A percentile compares a stretch with the other conserved stretches of the same genome.
Evolutionary conservation across 495 filamentous ascomycete species (phyloP).

Genomic region (Penicillium crystallinum): DNA sequence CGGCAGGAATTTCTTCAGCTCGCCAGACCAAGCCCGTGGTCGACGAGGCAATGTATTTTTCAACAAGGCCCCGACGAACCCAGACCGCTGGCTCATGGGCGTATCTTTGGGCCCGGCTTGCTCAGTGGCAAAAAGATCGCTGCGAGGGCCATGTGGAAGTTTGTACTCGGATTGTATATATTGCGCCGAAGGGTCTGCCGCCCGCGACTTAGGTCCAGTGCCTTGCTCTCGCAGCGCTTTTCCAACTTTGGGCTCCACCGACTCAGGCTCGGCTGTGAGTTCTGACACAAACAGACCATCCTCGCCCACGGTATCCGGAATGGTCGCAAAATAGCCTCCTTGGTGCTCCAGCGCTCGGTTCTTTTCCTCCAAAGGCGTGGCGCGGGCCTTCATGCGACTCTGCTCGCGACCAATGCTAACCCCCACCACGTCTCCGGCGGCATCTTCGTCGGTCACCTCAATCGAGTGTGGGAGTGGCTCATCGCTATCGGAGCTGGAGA

Average conservation of each 20-base stretch:
- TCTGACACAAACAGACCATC: conserved; percentile 31
- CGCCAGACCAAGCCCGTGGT: conserved; percentile 39
- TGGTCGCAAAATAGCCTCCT: conserved; percentile 50
- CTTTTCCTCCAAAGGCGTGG: conserved; percentile 72
- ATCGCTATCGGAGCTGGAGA: conserved; percentile 40
- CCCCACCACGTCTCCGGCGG: conserved; percentile 63
- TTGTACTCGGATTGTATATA: conserved; percentile 3
- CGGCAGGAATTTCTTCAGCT: conserved; percentile 41
- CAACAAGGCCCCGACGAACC: conserved; percentile 39
- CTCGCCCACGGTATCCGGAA: conserved; percentile 20
- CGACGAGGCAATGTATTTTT: conserved; percentile 35
- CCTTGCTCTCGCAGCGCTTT: neutral
- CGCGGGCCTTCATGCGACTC: conserved; percentile 63
- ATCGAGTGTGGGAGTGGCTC: conserved; percentile 12
- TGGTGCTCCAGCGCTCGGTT: conserved; percentile 57
- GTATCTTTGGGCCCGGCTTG: conserved; percentile 10
- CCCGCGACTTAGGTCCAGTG: neutral
- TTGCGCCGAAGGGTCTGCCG: conserved; percentile 6
- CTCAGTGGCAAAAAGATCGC: conserved; percentile 4
- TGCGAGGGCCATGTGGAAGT: conserved; percentile 14
- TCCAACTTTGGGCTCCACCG: conserved; percentile 6
- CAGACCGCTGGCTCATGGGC: conserved; percentile 21
- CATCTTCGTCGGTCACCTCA: conserved; percentile 32
- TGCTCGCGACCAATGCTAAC: conserved; percentile 71
- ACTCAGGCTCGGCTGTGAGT: conserved; percentile 35